phyloP scores from a whole-genome alignment of 768 basidiomycete genomes.

The Jaapia argillacea region DNA sequence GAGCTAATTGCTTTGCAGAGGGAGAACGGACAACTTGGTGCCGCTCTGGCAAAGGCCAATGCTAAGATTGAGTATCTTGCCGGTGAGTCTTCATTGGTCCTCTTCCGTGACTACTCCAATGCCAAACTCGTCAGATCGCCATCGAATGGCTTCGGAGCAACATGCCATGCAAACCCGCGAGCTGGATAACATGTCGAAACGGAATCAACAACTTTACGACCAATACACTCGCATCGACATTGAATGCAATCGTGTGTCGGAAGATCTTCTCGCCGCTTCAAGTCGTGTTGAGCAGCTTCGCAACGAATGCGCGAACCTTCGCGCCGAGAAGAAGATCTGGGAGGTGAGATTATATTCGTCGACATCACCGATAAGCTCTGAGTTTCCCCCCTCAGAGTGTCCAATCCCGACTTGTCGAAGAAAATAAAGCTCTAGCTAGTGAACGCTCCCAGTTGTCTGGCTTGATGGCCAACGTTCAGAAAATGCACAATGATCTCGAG shows the following conservation, averaged over 20 bases:
- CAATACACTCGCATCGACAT: slow-evolving; percentile 70
- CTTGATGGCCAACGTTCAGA: slow-evolving; percentile 82
- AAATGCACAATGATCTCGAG: slow-evolving; percentile 84
- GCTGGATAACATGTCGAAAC: slow-evolving; percentile 52
- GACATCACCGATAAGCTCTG: background rate
- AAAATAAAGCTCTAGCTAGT: slow-evolving; percentile 69
- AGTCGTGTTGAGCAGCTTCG: slow-evolving; percentile 65
- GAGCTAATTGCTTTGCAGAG: slow-evolving; percentile 55
- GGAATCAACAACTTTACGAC: slow-evolving; percentile 65
- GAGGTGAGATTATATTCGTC: slow-evolving; percentile 43
- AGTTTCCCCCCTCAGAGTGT: slow-evolving; percentile 39
- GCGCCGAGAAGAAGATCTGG: slow-evolving; percentile 91
- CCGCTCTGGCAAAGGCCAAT: slow-evolving; percentile 72
- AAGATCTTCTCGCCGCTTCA: slow-evolving; percentile 52
- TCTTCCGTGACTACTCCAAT: background rate
- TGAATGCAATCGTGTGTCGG: slow-evolving; percentile 56
- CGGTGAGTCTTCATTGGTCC: slow-evolving; percentile 34
- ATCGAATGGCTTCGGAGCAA: slow-evolving; percentile 64
- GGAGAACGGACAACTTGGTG: slow-evolving; percentile 53
- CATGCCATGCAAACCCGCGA: slow-evolving; percentile 51
- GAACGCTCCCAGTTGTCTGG: slow-evolving; percentile 83
- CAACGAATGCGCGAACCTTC: slow-evolving; percentile 79
- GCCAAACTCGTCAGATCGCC: slow-evolving; percentile 40
- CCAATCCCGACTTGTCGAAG: slow-evolving; percentile 73
- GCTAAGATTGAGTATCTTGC: slow-evolving; percentile 72